Percentiles rank a stretch among this genome's conserved stretches.
These are phyloP conservation scores for Alternaria tenuissima DNA, from an alignment of 2,329 filamentous ascomycete species.

Conservation along the genomic window DNA sequence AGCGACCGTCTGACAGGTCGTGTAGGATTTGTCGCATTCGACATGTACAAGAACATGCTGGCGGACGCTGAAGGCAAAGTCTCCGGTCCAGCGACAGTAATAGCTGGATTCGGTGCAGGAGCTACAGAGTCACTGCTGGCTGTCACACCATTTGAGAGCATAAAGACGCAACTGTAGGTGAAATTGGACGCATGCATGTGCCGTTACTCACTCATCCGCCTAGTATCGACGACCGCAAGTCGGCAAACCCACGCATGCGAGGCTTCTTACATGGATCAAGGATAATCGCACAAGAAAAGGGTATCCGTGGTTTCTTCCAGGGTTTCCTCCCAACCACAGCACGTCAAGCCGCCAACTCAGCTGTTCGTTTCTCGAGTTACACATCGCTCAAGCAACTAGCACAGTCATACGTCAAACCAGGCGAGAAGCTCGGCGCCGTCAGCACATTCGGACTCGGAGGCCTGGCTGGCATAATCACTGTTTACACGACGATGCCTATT, in stretches of 20 bases:
- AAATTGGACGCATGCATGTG: conserved; percentile 3
- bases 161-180: conserved; percentile 85
- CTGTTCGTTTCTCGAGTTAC: conserved; percentile 89
- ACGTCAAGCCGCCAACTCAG: conserved; percentile 92
- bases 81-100: conserved; percentile 86
- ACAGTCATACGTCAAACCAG: conserved; percentile 89
- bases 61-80: conserved; percentile 87
- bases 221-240: conserved; percentile 94
- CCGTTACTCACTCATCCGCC: neutral
- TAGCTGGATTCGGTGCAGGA: conserved; percentile 93
- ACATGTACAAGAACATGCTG: conserved; percentile 87
- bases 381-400: conserved; percentile 90
- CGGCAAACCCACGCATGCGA: conserved; percentile 81
- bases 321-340: conserved; percentile 95
- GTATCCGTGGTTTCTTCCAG: conserved; percentile 92
- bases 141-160: conserved; percentile 96
- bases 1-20: conserved; percentile 10
- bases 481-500: conserved; percentile 74
- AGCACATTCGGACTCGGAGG: conserved; percentile 93
- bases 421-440: conserved; percentile 88
- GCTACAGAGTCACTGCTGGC: conserved; percentile 92
- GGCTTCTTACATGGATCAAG: conserved; percentile 91
- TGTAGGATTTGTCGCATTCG: conserved; percentile 89
- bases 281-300: conserved; percentile 87
- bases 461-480: conserved; percentile 87